These are phyloP conservation scores for Tetracladium marchalianum DNA, from an alignment of 495 filamentous ascomycete species.

Conservation along the genomic window DNA sequence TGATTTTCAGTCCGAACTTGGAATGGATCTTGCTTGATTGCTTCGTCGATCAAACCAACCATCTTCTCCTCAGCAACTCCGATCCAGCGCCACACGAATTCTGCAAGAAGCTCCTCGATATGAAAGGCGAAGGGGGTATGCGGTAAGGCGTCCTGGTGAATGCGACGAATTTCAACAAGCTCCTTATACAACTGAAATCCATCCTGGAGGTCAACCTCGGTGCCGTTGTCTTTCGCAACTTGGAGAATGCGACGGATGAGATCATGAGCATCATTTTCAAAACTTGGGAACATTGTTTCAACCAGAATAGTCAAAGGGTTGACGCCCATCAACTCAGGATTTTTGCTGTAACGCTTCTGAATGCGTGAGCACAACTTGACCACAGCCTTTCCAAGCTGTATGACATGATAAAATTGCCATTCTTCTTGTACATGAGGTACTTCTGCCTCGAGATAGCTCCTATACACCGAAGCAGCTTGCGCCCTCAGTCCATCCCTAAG, in stretches of 20 bases:
- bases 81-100: conserved; percentile 96
- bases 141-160: conserved; percentile 64
- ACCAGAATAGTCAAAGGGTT: conserved; percentile 75
- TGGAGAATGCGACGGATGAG: conserved; percentile 73
- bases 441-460: conserved; percentile 56
- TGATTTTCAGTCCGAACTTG: conserved; percentile 50
- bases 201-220: conserved; percentile 77
- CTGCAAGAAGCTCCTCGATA: conserved; percentile 74
- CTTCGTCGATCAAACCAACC: conserved; percentile 76
- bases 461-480: conserved; percentile 66
- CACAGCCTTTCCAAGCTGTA: conserved; percentile 77
- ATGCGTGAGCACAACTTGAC: conserved; percentile 75
- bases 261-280: conserved; percentile 77
- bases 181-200: conserved; percentile 90
- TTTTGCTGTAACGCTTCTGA: conserved; percentile 83
- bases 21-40: conserved; percentile 82
- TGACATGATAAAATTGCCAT: conserved; percentile 80
- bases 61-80: conserved; percentile 68
- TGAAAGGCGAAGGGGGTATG: conserved; percentile 64
- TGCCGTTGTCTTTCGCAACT: conserved; percentile 50
- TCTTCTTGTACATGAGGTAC: conserved; percentile 65
- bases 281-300: conserved; percentile 75
- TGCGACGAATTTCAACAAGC: conserved; percentile 68
- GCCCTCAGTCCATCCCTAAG: conserved; percentile 62
- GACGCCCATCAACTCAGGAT: conserved; percentile 82